Evolutionary conservation across 2,329 filamentous ascomycete genomes (phyloP).

Genomic region (Xylaria polymorpha): DNA sequence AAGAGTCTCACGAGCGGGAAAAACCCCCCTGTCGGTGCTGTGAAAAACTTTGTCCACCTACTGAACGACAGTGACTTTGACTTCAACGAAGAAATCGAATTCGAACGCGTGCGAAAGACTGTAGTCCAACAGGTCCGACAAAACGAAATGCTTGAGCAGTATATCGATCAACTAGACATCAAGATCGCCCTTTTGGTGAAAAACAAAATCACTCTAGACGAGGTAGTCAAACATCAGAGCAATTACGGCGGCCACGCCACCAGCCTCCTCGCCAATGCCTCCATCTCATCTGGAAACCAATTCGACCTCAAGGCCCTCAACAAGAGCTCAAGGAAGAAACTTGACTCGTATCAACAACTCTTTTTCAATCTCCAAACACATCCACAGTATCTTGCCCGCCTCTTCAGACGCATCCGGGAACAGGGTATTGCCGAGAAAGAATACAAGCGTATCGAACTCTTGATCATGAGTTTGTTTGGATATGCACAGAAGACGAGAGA

Average conservation of each 20-base stretch:
- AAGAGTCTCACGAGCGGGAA: conserved; percentile 96
- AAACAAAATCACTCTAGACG: conserved; percentile 99
- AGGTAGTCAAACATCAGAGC: conserved; percentile 96
- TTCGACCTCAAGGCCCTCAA: conserved; percentile 98
- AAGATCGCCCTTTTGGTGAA: conserved; percentile 98
- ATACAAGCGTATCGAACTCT: conserved; percentile 87
- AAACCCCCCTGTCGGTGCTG: conserved; percentile 94
- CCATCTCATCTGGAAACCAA: conserved; percentile 88
- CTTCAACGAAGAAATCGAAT: conserved; percentile 98
- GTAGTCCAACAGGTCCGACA: conserved; percentile 97
- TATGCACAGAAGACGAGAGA: conserved; percentile 97
- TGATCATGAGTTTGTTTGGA: conserved; percentile 96
- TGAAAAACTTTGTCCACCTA: conserved; percentile 97
- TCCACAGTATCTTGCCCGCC: conserved; percentile 88
- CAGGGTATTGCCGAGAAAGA: conserved; percentile 90
- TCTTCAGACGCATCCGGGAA: conserved; percentile 87
- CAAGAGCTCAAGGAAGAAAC: conserved; percentile 93
- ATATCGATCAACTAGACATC: conserved; percentile 98
- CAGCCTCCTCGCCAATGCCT: conserved; percentile 85
- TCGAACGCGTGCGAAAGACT: conserved; percentile 92
- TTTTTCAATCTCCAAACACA: conserved; percentile 98
- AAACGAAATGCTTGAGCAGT: conserved; percentile 96
- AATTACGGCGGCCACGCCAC: conserved; percentile 93
- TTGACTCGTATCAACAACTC: conserved; percentile 96
- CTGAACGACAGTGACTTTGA: conserved; percentile 99